These are phyloP conservation scores for Kernera saxatilis DNA, from an alignment of 345 rosid genomes.

Conservation along the genomic window DNA sequence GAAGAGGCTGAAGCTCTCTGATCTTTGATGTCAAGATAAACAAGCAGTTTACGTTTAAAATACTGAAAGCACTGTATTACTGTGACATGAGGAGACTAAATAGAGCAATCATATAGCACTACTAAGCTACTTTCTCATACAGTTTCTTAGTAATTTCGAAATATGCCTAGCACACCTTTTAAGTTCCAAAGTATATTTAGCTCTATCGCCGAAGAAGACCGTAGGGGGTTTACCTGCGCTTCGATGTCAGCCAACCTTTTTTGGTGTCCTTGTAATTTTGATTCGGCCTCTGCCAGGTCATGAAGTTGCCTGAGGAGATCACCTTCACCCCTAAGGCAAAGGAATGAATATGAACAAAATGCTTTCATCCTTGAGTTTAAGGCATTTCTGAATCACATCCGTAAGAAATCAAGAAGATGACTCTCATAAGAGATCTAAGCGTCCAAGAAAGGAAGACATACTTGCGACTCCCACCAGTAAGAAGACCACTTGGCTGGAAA, in stretches of 20 bases:
- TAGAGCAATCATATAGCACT: background rate
- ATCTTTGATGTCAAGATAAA: constrained; percentile 57
- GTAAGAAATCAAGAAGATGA: constrained; percentile 3
- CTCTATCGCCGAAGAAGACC: background rate
- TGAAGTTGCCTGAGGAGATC: constrained; percentile 83
- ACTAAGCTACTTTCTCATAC: background rate
- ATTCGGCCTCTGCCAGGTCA: constrained; percentile 74
- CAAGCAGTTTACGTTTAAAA: background rate
- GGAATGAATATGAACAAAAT: constrained; percentile 5
- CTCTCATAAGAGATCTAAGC: constrained; percentile 1
- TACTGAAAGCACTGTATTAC: background rate
- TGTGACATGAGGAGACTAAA: constrained; percentile 5
- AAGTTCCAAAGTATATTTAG: background rate
- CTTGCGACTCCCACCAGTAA: constrained; percentile 98
- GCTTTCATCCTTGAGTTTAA: background rate
- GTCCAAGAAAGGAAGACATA: constrained; percentile 27
- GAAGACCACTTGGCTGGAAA: constrained; percentile 93
- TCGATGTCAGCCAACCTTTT: constrained; percentile 68
- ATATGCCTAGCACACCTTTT: background rate
- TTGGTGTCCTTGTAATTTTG: constrained; percentile 58
- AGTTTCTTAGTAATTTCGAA: background rate
- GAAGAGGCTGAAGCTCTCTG: constrained; percentile 62
- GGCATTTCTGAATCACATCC: background rate
- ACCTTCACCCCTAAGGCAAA: constrained; percentile 71
- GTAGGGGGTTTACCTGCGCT: constrained; percentile 50